Evolutionary conservation across 805 yeast genomes (phyloP).

Genomic region (Candida rishiriensis): DNA sequence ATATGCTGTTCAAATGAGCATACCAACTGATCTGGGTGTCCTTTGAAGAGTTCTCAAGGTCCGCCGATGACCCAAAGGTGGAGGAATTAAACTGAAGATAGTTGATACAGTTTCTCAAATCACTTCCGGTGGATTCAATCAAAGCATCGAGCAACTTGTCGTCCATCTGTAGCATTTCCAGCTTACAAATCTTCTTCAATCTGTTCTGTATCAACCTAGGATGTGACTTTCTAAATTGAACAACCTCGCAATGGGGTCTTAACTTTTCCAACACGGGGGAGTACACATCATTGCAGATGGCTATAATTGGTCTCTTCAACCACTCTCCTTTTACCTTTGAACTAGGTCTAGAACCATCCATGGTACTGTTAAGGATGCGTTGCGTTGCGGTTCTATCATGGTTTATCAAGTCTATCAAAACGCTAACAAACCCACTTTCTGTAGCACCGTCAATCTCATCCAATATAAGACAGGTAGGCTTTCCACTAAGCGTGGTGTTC

Average conservation of each 20-base stretch:
- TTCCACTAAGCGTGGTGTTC: conserved; percentile 59
- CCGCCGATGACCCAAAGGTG: background rate
- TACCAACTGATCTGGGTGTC: conserved; percentile 69
- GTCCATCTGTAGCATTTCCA: conserved; percentile 48
- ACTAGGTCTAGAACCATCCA: conserved; percentile 19
- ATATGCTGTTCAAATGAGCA: conserved; percentile 55
- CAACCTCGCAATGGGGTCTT: conserved; percentile 67
- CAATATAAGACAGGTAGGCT: conserved; percentile 76
- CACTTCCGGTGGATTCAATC: conserved; percentile 70
- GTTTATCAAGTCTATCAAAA: conserved; percentile 51
- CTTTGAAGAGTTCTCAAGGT: conserved; percentile 35
- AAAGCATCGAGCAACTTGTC: conserved; percentile 56
- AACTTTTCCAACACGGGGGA: conserved; percentile 69
- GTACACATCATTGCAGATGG: conserved; percentile 86
- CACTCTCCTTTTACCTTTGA: conserved; percentile 28
- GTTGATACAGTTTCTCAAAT: conserved; percentile 81
- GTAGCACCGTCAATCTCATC: conserved; percentile 88
- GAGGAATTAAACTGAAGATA: conserved; percentile 61
- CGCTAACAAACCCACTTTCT: conserved; percentile 58
- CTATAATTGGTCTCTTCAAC: conserved; percentile 79
- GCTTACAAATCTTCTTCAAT: conserved; percentile 45
- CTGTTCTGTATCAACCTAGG: conserved; percentile 42
- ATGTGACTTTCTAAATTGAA: conserved; percentile 59
- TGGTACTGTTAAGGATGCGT: conserved; percentile 20
- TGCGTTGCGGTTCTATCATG: conserved; percentile 53